These are phyloP conservation scores for Radiomyces spectabilis DNA, from an alignment of 192 early-diverging fungal species.

Conservation along the genomic window DNA sequence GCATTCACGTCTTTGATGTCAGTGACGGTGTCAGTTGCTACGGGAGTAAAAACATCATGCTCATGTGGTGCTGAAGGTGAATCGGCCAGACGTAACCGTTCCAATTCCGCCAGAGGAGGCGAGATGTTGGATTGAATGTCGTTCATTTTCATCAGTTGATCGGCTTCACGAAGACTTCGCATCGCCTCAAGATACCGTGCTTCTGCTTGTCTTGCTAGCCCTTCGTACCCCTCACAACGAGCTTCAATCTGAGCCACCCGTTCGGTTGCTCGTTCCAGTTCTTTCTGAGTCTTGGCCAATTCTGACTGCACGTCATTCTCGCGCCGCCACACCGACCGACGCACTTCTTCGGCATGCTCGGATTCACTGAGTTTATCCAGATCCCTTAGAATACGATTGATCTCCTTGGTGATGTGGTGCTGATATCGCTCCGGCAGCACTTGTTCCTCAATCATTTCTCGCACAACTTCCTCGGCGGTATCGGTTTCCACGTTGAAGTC, in stretches of 20 bases:
- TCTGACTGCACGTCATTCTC: conserved; percentile 28
- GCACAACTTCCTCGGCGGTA: conserved; percentile 67
- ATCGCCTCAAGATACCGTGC: conserved; percentile 14
- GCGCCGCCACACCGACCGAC: conserved; percentile 24
- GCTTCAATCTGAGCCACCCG: conserved; percentile 14
- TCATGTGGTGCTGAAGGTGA: no score
- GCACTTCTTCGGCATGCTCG: conserved; percentile 15
- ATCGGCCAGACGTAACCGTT: no score
- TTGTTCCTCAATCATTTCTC: conserved; percentile 71
- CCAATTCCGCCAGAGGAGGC: no score
- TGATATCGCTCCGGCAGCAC: conserved; percentile 68
- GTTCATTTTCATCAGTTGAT: no score
- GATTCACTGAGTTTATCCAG: conserved; percentile 40
- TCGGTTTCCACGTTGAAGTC: conserved; percentile 71
- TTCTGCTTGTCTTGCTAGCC: conserved; percentile 15
- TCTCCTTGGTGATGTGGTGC: conserved; percentile 72
- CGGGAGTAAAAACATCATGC: no score
- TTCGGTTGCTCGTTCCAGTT: conserved; percentile 17
- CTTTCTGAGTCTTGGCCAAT: conserved; percentile 17
- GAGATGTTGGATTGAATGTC: no score
- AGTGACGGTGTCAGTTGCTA: no score
- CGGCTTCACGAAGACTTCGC: conserved; percentile 10
- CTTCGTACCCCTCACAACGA: conserved; percentile 17
- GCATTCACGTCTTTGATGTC: no score
- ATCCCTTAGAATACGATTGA: conserved; percentile 76